Evolutionary conservation across 2,329 filamentous ascomycete genomes (phyloP), one percentile per base, ranked within the genome.

Genomic region (Apiospora phragmitis): DNA sequence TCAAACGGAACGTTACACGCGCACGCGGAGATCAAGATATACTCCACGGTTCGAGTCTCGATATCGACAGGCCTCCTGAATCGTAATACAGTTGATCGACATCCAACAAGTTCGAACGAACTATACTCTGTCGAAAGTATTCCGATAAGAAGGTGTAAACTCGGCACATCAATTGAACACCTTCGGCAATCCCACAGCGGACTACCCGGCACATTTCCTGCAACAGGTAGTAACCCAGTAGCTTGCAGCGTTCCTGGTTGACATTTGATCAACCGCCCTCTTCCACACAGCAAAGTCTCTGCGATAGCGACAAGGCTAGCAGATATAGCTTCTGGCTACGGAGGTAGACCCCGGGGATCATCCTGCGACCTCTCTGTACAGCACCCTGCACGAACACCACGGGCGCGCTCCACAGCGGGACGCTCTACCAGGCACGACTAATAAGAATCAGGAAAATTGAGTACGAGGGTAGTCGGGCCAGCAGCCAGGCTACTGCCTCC

Each of bases 401-500:
- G 26, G 14, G 42, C 42, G 18, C 32, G 55, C 55, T 62, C 55
- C 55, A 62, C 55, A 38, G 55, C 55, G 55, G 55, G 32, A 62
- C 55, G 32, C 55, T 62, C 32, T 38, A 62, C 55, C 32, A 62
- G 29, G 55, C 55, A 38, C 55, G 3, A 62, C 55, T 21, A 21
- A 35, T 62, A 62, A 62, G 18, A 62, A 62, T 38, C 35, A 59
- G 51, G 29, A 35, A 59, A 59, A 59, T 35, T 62, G 18, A 62
- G 55, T 62, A 38, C 55, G 55, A 62, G 55, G 55, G 55, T 24
- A 62, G 55, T 62, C 32, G 55, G 55, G 32, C 55, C 55, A 62
- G 55, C 55, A 62, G 55, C 18, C 51, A 32, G 51, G 51, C 26
- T 59, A 32, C 51, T 29, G 41, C 41, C 16, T 42, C 41, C 47